Percentiles rank a stretch among this genome's conserved stretches.
Conservation (phyloP, 148 eudicot genomes). For the Oxyria digyna region DNA sequence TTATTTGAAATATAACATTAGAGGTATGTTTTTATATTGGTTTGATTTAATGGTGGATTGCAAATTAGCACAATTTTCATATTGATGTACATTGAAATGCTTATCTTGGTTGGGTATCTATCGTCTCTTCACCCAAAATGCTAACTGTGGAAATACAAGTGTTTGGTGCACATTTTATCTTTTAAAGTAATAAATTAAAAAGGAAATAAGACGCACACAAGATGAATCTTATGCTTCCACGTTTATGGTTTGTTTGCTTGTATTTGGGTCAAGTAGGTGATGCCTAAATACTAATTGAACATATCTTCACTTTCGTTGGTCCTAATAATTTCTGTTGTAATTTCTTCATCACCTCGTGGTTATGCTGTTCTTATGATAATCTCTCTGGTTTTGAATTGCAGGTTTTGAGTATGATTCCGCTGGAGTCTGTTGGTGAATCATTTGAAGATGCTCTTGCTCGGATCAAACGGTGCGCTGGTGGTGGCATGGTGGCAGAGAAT, state of each 20-base stretch:
- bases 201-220: not conserved
- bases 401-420: constrained; percentile 69
- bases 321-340: not conserved
- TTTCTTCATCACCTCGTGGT: not conserved
- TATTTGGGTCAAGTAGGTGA: constrained; percentile 1
- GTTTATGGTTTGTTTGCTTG: not conserved
- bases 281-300: not conserved
- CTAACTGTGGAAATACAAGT: not conserved
- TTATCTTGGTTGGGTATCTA: not conserved
- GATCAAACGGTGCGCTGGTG: constrained; percentile 86
- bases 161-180: not conserved
- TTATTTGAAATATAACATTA: not conserved
- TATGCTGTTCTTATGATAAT: not conserved
- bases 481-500: constrained; percentile 64
- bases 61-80: not conserved
- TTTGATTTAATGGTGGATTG: not conserved
- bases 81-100: not conserved
- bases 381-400: constrained; percentile 13
- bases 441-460: constrained; percentile 83
- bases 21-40: not conserved
- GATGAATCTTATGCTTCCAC: not conserved
- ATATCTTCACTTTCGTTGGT: not conserved
- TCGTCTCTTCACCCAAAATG: not conserved
- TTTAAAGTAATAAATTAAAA: not conserved
- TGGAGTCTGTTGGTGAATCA: constrained; percentile 54